phyloP scores from a whole-genome alignment of 306 rosid species.

The Ochetophila trinervis region DNA sequence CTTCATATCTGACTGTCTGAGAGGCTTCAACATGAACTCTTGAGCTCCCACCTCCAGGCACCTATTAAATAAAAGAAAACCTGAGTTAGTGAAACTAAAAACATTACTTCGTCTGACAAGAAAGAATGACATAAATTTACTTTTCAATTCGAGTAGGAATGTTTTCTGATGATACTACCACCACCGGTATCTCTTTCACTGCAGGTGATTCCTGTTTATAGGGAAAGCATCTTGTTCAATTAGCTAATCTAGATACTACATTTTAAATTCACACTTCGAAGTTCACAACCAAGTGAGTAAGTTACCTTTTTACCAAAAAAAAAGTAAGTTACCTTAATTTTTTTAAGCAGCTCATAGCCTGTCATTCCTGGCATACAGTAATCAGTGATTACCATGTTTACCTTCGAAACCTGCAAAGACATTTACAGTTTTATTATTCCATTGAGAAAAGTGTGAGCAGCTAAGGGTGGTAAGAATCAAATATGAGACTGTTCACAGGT shows the following conservation, averaged over 20 bases:
- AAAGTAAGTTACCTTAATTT: conserved; percentile 23
- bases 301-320: no score
- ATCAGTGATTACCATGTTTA: conserved; percentile 33
- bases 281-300: neutral
- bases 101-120: neutral
- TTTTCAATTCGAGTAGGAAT: conserved; percentile 25
- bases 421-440: neutral
- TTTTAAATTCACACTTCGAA: neutral
- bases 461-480: neutral
- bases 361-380: conserved; percentile 38
- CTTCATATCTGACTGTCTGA: conserved; percentile 23
- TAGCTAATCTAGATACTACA: neutral
- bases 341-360: conserved; percentile 32
- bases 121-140: neutral
- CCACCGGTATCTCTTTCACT: conserved; percentile 27
- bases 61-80: conserved; percentile 10
- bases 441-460: neutral
- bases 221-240: neutral
- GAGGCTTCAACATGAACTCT: conserved; percentile 35
- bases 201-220: conserved; percentile 32
- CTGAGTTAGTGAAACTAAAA: neutral
- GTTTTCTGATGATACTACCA: conserved; percentile 29
- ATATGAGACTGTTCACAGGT: neutral
- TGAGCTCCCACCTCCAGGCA: conserved; percentile 37
- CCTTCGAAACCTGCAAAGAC: conserved; percentile 14